phyloP scores from a whole-genome alignment of 1,284 basidiomycete genomes.

The Ganoderma lingzhi region DNA sequence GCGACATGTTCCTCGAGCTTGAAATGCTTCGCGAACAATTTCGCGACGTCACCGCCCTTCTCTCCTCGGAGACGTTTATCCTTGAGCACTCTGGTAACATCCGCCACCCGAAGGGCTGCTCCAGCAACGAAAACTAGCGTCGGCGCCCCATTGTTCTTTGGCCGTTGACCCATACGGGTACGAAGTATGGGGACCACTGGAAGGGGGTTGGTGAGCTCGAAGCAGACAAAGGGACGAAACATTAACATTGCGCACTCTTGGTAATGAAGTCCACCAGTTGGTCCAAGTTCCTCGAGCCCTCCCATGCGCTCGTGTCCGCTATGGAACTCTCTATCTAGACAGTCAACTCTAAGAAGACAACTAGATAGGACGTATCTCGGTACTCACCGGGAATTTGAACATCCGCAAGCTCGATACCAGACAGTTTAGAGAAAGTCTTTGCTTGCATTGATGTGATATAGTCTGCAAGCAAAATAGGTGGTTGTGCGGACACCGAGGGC shows the following conservation, averaged over 20 bases:
- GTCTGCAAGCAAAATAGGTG: slow-evolving; percentile 61
- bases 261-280: slow-evolving; percentile 76
- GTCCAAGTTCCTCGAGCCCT: slow-evolving; percentile 71
- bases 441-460: slow-evolving; percentile 70
- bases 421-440: slow-evolving; percentile 70
- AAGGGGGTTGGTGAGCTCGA: neutral
- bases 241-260: slow-evolving; percentile 56
- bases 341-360: slow-evolving; percentile 53
- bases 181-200: slow-evolving; percentile 74
- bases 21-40: slow-evolving; percentile 88
- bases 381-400: slow-evolving; percentile 73
- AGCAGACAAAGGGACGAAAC: slow-evolving; percentile 13
- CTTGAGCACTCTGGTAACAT: slow-evolving; percentile 76
- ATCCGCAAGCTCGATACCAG: slow-evolving; percentile 76
- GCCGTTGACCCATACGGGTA: slow-evolving; percentile 72
- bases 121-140: slow-evolving; percentile 80
- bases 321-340: slow-evolving; percentile 71
- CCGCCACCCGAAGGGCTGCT: slow-evolving; percentile 82
- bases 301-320: slow-evolving; percentile 77
- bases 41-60: slow-evolving; percentile 85
- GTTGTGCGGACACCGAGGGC: slow-evolving; percentile 63
- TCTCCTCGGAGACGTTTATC: slow-evolving; percentile 73
- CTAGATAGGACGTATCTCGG: slow-evolving; percentile 18
- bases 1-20: slow-evolving; percentile 83
- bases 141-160: slow-evolving; percentile 79